Percentiles rank a stretch among this genome's conserved stretches.
Evolutionary conservation across 495 filamentous ascomycete genomes (phyloP).

Genomic region (Daldinia loculata): DNA sequence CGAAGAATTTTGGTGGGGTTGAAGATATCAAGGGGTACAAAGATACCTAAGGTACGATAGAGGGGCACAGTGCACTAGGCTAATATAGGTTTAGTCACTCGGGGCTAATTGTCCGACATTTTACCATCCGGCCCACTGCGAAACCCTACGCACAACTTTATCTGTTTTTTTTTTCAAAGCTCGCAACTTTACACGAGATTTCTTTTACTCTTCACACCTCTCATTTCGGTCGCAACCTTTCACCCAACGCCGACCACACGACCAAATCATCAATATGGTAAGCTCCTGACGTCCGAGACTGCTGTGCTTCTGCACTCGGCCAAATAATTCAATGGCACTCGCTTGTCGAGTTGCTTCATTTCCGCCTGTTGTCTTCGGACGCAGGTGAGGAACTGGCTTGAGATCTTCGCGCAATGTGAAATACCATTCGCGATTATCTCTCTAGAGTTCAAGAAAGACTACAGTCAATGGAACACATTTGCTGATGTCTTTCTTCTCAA

Average conservation of each 20-base stretch:
- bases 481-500: conserved; percentile 99
- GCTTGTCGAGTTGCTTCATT: conserved; percentile 55
- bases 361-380: conserved; percentile 62
- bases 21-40: conserved; percentile 2
- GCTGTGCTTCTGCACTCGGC: conserved; percentile 36
- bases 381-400: conserved; percentile 85
- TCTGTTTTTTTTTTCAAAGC: conserved; percentile 13
- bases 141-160: conserved; percentile 42
- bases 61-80: conserved; percentile 26
- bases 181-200: conserved; percentile 35
- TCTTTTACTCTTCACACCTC: conserved; percentile 37
- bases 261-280: conserved; percentile 56
- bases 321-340: conserved; percentile 41
- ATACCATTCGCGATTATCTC: conserved; percentile 70
- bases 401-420: conserved; percentile 64
- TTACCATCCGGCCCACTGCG: conserved; percentile 27
- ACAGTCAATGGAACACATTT: conserved; percentile 79
- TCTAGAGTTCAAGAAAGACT: conserved; percentile 93
- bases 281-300: conserved; percentile 47
- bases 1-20: conserved; percentile 37
- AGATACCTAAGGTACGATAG: conserved; percentile 21
- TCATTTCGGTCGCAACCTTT: conserved; percentile 35
- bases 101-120: conserved; percentile 32
- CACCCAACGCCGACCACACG: conserved; percentile 39
- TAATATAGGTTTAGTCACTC: background rate